Evolutionary conservation across 345 rosid genomes (phyloP).

Genomic region (Gossypium anomalum): DNA sequence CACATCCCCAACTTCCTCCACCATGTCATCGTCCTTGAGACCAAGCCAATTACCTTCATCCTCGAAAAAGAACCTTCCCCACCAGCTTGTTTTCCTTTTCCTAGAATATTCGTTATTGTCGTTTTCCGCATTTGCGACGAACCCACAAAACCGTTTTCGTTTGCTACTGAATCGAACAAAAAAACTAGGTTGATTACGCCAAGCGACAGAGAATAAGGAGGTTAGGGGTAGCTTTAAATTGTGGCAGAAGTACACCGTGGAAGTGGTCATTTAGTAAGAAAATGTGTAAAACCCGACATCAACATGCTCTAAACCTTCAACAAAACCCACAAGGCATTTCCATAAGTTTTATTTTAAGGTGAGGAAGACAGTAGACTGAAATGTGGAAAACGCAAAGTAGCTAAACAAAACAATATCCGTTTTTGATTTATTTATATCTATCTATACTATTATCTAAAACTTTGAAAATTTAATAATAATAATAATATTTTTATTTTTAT

Average conservation of each 20-base stretch:
- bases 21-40: slow-evolving; percentile 55
- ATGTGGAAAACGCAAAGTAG: too few species aligned
- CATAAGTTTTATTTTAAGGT: too few species aligned
- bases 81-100: slow-evolving; percentile 57
- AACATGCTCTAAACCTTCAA: too few species aligned
- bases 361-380: too few species aligned
- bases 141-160: slow-evolving; percentile 33
- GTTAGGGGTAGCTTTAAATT: slow-evolving; percentile 28
- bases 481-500: too few species aligned
- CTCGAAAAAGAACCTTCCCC: slow-evolving; percentile 73
- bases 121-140: slow-evolving; percentile 44
- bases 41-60: slow-evolving; percentile 92
- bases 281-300: too few species aligned
- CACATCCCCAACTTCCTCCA: slow-evolving; percentile 35
- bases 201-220: background rate
- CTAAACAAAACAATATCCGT: too few species aligned
- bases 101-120: slow-evolving; percentile 25
- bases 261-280: too few species aligned
- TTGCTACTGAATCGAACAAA: slow-evolving; percentile 22
- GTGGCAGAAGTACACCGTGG: slow-evolving; percentile 22
- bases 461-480: too few species aligned
- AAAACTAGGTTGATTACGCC: slow-evolving; percentile 19
- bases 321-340: too few species aligned
- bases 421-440: too few species aligned
- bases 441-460: too few species aligned